Base-by-base conservation (phyloP, 2,329 filamentous ascomycete genomes). In the Didymosphaeria variabile region DNA sequence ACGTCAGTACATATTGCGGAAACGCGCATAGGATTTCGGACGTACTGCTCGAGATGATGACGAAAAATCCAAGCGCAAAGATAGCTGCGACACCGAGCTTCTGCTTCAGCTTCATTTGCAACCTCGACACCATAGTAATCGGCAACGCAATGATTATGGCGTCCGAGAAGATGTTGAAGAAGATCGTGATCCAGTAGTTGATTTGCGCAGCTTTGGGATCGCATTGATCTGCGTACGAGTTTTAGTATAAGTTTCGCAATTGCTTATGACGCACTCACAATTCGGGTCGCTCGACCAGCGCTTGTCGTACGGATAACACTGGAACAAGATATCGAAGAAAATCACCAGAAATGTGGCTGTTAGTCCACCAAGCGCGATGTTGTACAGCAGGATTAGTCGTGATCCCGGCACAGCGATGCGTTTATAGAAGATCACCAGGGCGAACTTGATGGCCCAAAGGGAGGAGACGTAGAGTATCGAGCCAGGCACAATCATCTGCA, bases 371-470 rank as follows among this genome's bases (percentile, higher is more conserved):
- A 81, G 68, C 0, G 77, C 67, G 29, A 77, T 51, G 36, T 79
- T 80, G 68, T 81, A 81, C 0, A 81, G 63, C 5, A 67, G 67
- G 54, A 80, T 74, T 1, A 80, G 58, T 10, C 63, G 74, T 0
- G 78, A 77, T 29, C 77, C 75, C 1, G 71, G 74, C 0, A 70
- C 75, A 2, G 79, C 77, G 19, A 81, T 73, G 38, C 71, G 72
- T 40, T 81, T 81, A 69, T 81, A 81, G 58, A 81, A 80, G 1
- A 81, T 46, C 8, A 81, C 78, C 4, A 81, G 67, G 5, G 79
- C 78, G 6, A 80, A 68, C 51, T 81, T 81, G 67, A 81, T 77
- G 13, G 77, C 67, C 79, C 79, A 81, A 5, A 81, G 59, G 2
- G 79, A 80, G 2, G 79, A 67, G 0, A 81, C 77, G 49, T 81